A percentile compares a stretch with the other conserved stretches of the same genome.
Evolutionary conservation across 1,284 basidiomycete genomes (phyloP).

Genomic region (Blastosporella zonata): DNA sequence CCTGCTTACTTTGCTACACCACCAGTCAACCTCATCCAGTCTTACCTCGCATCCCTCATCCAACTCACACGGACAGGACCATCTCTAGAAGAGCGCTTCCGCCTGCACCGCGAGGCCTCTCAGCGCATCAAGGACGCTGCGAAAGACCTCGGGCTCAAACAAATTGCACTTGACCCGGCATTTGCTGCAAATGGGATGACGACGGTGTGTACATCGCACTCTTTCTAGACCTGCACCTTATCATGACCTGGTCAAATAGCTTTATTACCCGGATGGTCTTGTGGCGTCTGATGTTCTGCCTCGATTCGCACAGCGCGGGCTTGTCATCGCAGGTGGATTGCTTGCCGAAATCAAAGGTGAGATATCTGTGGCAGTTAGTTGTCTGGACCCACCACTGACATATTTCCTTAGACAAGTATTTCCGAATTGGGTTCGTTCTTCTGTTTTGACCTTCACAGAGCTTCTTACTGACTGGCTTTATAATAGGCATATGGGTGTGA

Average conservation of each 20-base stretch:
- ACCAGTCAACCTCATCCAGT: conserved; percentile 92
- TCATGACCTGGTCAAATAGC: conserved; percentile 30
- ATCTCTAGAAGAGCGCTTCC: conserved; percentile 80
- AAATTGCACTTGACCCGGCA: conserved; percentile 60
- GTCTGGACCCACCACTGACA: neutral
- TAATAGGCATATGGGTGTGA: conserved; percentile 85
- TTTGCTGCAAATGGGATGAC: conserved; percentile 93
- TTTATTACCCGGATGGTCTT: conserved; percentile 80
- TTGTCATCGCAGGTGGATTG: conserved; percentile 89
- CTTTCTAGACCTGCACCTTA: neutral
- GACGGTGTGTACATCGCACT: conserved; percentile 47
- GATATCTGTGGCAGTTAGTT: conserved; percentile 17
- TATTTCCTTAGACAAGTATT: conserved; percentile 57
- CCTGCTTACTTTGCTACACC: conserved; percentile 94
- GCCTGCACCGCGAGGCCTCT: conserved; percentile 74
- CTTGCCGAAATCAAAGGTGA: conserved; percentile 85
- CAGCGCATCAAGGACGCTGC: conserved; percentile 74
- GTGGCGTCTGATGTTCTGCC: conserved; percentile 74
- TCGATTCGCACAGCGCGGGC: conserved; percentile 61
- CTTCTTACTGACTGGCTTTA: conserved; percentile 3
- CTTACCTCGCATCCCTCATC: conserved; percentile 79
- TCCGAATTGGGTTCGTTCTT: conserved; percentile 69
- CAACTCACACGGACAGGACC: conserved; percentile 61
- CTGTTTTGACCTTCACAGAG: neutral
- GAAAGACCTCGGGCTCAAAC: conserved; percentile 69